Percentiles rank a stretch among this genome's conserved stretches.
These are phyloP conservation scores for Candida schatavii DNA, from an alignment of 805 yeast species.

Conservation along the genomic window DNA sequence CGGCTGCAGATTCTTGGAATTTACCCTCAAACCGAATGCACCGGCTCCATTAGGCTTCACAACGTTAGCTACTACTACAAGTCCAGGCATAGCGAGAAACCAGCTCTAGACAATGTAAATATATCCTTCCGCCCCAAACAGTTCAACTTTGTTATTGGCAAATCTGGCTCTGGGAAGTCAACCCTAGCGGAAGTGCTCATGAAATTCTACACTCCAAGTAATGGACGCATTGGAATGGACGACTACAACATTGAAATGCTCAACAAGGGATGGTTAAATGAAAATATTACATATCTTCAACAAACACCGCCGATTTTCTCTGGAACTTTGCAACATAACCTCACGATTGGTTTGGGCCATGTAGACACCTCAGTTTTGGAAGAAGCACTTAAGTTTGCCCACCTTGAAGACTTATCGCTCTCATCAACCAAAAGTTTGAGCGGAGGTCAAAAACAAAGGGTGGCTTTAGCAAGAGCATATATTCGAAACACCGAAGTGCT, in stretches of 20 bases:
- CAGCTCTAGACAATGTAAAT: slow-evolving; percentile 47
- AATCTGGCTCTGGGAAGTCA: slow-evolving; percentile 93
- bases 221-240: slow-evolving; percentile 61
- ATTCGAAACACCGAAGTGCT: slow-evolving; percentile 71
- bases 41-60: slow-evolving; percentile 53
- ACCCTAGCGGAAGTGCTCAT: slow-evolving; percentile 65
- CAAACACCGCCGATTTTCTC: slow-evolving; percentile 68
- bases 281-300: slow-evolving; percentile 69
- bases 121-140: slow-evolving; percentile 38
- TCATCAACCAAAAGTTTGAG: slow-evolving; percentile 60
- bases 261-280: slow-evolving; percentile 50
- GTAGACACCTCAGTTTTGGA: slow-evolving; percentile 16
- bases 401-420: slow-evolving; percentile 48
- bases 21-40: slow-evolving; percentile 10
- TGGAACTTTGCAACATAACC: slow-evolving; percentile 60
- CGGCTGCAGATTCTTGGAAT: slow-evolving; percentile 1
- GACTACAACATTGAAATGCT: slow-evolving; percentile 45
- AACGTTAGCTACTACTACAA: slow-evolving; percentile 66
- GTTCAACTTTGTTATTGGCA: slow-evolving; percentile 71
- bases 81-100: slow-evolving; percentile 41
- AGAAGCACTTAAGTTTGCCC: slow-evolving; percentile 52
- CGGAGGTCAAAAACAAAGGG: slow-evolving; percentile 89
- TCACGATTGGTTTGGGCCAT: slow-evolving; percentile 46
- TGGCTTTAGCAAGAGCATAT: slow-evolving; percentile 81
- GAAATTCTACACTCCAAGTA: slow-evolving; percentile 47